Conservation (phyloP, 495 filamentous ascomycete species). For the Margaritispora aquatica region DNA sequence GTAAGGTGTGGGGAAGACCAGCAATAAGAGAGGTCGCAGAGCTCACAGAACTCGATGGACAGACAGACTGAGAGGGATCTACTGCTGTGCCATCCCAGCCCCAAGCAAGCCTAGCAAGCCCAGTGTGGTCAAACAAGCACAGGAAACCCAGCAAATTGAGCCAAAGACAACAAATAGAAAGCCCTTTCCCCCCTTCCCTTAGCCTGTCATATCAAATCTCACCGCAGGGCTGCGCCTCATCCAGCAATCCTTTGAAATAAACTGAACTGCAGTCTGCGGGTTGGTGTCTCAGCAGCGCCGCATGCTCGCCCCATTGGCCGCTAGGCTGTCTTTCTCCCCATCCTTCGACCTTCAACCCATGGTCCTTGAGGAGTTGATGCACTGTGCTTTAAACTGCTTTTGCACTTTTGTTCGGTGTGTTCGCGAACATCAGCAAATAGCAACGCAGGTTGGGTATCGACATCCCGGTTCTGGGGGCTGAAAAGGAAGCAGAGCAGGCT, state of each 20-base stretch:
- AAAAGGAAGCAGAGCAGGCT: not conserved
- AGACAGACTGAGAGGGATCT: not conserved
- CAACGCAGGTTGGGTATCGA: too few species aligned
- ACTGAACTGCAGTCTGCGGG: too few species aligned
- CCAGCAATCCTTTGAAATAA: not conserved
- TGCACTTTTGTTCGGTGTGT: too few species aligned
- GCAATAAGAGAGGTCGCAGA: not conserved
- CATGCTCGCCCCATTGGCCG: not conserved
- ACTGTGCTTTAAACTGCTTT: too few species aligned
- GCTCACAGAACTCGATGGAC: too few species aligned
- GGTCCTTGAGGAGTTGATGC: too few species aligned
- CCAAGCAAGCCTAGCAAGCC: too few species aligned
- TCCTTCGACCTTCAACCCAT: not conserved
- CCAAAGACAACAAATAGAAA: not conserved
- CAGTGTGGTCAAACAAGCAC: too few species aligned
- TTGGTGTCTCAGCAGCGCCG: constrained; percentile 9
- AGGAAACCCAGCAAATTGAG: too few species aligned
- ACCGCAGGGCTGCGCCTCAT: constrained; percentile 17
- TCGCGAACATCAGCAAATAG: too few species aligned
- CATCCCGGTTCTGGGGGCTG: not conserved
- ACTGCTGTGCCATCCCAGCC: not conserved
- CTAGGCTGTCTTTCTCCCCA: not conserved
- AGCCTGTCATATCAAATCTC: constrained; percentile 1
- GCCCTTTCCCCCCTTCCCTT: not conserved
- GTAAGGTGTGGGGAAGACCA: not conserved